A percentile compares a stretch with the other conserved stretches of the same genome.
Evolutionary conservation across 2,329 filamentous ascomycete species (phyloP).

Genomic region (Pseudogymnoascus sp.): DNA sequence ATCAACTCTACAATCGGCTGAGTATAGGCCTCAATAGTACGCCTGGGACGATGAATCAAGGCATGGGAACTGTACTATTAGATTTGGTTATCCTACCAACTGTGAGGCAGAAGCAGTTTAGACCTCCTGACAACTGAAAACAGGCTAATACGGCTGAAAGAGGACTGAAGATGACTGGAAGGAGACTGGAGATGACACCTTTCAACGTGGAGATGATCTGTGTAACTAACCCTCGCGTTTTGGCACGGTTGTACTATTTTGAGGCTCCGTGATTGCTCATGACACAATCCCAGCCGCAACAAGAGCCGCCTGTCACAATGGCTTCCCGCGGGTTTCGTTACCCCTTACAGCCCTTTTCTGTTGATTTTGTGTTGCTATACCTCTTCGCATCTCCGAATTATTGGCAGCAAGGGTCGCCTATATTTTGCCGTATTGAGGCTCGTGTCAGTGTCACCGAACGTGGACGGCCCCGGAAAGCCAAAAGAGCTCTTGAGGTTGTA

Average conservation of each 20-base stretch:
- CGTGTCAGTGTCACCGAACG: background rate
- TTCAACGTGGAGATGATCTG: background rate
- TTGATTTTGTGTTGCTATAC: background rate
- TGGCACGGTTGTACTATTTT: constrained; percentile 2
- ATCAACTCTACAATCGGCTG: background rate
- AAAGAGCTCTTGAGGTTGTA: background rate
- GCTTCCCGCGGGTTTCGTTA: background rate
- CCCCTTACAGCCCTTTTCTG: background rate
- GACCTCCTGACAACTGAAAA: background rate
- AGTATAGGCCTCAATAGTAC: background rate
- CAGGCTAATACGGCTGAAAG: background rate
- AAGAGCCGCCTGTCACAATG: background rate
- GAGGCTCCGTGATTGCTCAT: constrained; percentile 5
- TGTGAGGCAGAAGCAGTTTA: background rate
- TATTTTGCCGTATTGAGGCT: background rate
- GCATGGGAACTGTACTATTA: background rate
- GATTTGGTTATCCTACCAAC: background rate
- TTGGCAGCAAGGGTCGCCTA: background rate
- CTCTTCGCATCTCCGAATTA: background rate
- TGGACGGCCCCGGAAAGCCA: background rate
- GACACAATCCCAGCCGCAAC: background rate
- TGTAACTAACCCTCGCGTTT: background rate
- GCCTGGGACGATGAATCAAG: background rate
- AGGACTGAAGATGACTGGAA: background rate
- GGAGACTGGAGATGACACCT: background rate